Conservation (phyloP, 2,329 filamentous ascomycete species). For the Aspergillus sp. region DNA sequence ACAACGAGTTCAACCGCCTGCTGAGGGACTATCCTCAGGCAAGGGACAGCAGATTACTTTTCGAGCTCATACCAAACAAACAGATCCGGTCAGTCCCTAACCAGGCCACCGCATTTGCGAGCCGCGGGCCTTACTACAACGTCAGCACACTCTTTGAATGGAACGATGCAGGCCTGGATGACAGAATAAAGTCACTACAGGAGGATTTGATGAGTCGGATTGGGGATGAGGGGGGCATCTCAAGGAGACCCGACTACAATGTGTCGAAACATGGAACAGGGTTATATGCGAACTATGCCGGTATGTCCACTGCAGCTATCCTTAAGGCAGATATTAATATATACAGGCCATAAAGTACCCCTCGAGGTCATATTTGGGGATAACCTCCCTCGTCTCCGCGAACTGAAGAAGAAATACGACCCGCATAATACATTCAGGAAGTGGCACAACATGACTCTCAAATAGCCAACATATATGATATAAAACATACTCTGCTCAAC, state of each 20-base stretch:
- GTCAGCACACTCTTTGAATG: conserved; percentile 12
- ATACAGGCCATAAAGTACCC: background rate
- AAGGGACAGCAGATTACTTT: conserved; percentile 5
- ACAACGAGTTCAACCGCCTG: background rate
- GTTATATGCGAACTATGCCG: background rate
- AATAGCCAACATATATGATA: background rate
- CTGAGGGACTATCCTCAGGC: background rate
- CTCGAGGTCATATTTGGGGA: background rate
- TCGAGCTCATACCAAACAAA: conserved; percentile 13
- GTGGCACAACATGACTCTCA: background rate
- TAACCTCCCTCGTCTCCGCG: background rate
- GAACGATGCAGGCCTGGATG: conserved; percentile 8
- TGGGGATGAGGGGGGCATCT: too few relatives aligned
- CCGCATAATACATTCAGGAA: background rate
- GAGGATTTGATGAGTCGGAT: conserved; percentile 45
- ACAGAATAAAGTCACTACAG: conserved; percentile 46
- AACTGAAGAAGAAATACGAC: background rate
- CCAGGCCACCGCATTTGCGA: conserved; percentile 13
- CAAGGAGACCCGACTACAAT: too few relatives aligned
- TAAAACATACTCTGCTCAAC: background rate
- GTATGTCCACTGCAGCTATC: background rate
- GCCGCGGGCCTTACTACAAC: conserved; percentile 15
- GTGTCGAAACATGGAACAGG: too few relatives aligned
- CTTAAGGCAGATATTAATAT: background rate
- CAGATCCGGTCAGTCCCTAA: conserved; percentile 3